Evolutionary conservation across 345 rosid genomes (phyloP), one percentile per base, ranked within the genome.

Genomic region (Anastatica hierochuntica): DNA sequence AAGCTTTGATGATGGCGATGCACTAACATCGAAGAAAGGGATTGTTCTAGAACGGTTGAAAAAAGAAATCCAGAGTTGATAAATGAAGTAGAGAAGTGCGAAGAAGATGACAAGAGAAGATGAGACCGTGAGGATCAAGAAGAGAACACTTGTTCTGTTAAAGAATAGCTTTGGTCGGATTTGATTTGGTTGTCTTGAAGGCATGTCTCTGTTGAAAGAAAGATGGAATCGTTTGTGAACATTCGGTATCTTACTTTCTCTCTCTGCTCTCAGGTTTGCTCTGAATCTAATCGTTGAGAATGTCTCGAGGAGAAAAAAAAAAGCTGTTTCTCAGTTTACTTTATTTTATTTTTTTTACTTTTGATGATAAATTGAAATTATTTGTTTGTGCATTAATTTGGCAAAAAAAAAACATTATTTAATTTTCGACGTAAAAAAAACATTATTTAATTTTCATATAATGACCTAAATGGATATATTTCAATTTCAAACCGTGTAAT

Each of bases 31-130:
- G 44, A 45, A 79, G 51, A 51, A 77, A 31, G 99, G 95, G 56
- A 88, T 78, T 42, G 99, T 88, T 67, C 78, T 80, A 7, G 96
- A 69, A 13, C 85, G 70, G 61, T 78, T 77, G 2, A 76, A 68
- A 53, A 81, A 83, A 20, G 82, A 77, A 47, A 15, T 41, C 78
- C 80, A 88, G 23, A 88, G 76, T 72, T 92, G 81, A 76, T 92
- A 92, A 30, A 85, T 71, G 55, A 88, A 81, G 84, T 88, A 92
- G 42, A 81, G 58, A 34, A 81, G 30, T 16, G 97, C 70, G 8
- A 81, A 67, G 72, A 85, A 30, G 33, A 92, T 77, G 12, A 92
- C 72, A 4, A 71, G 43, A 33, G 84, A 67, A 33, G 99, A 74
- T n/a, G 99, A 83, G 61, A 85, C 61, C 8, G 79, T 83, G 34